These are phyloP conservation scores for Sporothrix humicola DNA, from an alignment of 2,329 filamentous ascomycete genomes.

Conservation along the genomic window DNA sequence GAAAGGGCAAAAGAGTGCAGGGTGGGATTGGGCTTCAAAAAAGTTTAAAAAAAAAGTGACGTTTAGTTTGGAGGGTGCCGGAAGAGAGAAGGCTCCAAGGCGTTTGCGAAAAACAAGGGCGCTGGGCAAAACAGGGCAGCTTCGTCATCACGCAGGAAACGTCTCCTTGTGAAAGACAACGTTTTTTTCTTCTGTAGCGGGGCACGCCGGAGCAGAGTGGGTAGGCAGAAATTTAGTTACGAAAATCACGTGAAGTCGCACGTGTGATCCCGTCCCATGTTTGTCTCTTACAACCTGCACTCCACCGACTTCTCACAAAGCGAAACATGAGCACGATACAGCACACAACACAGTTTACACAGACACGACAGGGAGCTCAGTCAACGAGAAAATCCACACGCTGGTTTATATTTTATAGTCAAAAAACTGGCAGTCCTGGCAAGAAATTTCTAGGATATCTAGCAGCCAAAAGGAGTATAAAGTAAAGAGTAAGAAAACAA, in stretches of 20 bases:
- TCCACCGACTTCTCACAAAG: too few species aligned
- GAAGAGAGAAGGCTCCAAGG: not conserved
- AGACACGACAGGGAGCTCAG: not conserved
- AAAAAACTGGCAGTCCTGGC: conserved; percentile 22
- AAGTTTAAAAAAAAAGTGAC: not conserved
- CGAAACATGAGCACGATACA: not conserved
- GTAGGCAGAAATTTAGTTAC: not conserved
- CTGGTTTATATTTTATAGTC: conserved; percentile 32
- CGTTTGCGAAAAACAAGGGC: not conserved
- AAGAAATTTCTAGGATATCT: conserved; percentile 20
- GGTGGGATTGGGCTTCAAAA: conserved; percentile 13
- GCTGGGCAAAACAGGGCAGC: not conserved
- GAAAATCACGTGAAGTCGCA: conserved; percentile 13
- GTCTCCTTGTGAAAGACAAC: conserved; percentile 23
- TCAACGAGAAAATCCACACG: conserved; percentile 26
- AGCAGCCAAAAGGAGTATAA: conserved; percentile 14
- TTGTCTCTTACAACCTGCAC: not conserved
- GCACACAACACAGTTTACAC: not conserved
- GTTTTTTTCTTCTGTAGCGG: conserved; percentile 26
- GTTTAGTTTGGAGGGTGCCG: conserved; percentile 7
- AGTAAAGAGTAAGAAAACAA: not conserved
- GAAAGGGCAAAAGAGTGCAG: not conserved
- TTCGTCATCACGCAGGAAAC: conserved; percentile 35
- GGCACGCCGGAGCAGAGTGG: conserved; percentile 23
- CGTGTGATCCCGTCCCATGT: not conserved